phyloP scores from a whole-genome alignment of 345 rosid species.

The Psidium friedrichsthalianum region DNA sequence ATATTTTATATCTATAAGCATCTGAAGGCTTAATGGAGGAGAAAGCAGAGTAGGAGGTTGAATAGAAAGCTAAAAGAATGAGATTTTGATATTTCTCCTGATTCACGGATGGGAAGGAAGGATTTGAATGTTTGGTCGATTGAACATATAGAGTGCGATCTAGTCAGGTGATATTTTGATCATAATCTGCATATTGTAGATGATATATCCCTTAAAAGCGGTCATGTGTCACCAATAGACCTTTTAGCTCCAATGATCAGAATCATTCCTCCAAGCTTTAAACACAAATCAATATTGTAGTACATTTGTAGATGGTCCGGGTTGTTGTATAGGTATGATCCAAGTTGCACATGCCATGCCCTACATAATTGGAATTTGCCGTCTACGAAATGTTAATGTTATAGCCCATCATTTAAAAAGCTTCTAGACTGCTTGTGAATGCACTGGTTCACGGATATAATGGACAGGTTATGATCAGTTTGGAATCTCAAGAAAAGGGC shows the following conservation, averaged over 20 bases:
- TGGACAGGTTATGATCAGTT: conserved; percentile 69
- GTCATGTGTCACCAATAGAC: not conserved
- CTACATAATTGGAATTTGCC: not conserved
- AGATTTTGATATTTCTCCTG: not conserved
- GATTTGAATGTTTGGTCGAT: not conserved
- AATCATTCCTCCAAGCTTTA: not conserved
- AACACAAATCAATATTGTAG: not conserved
- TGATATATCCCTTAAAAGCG: not conserved
- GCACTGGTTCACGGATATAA: not conserved
- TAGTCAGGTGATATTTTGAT: not conserved
- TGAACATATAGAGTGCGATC: not conserved
- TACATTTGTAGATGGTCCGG: not conserved
- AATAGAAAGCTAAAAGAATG: not conserved
- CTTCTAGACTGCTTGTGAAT: not conserved
- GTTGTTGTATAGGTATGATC: not conserved
- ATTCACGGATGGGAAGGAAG: not conserved
- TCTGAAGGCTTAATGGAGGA: not conserved
- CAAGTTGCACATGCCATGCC: not conserved
- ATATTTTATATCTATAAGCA: not conserved
- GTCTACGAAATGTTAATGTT: not conserved
- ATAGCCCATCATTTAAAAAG: not conserved
- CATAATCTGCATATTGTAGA: not conserved
- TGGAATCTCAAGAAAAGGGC: conserved; percentile 87
- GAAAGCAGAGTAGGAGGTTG: not conserved
- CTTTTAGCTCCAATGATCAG: not conserved